Percentiles rank a stretch among this genome's conserved stretches.
These are phyloP conservation scores for Colletotrichum gloeosporioides DNA, from an alignment of 2,329 filamentous ascomycete genomes.

Conservation along the genomic window DNA sequence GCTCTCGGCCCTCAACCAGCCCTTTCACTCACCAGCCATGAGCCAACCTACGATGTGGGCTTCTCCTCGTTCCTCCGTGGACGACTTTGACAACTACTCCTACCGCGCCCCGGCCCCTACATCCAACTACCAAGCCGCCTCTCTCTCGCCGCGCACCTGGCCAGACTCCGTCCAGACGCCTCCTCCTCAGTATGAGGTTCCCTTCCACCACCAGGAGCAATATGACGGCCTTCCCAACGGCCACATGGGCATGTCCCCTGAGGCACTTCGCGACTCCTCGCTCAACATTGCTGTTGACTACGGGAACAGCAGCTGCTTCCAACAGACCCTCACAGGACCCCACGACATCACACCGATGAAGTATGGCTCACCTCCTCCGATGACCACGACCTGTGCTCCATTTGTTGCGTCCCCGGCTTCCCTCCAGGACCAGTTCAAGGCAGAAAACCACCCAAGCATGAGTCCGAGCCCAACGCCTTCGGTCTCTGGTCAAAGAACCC, in stretches of 20 bases:
- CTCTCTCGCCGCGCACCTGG: slow-evolving; percentile 40
- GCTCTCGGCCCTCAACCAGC: slow-evolving; percentile 1
- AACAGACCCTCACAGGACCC: background rate
- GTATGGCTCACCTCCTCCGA: background rate
- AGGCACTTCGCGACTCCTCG: background rate
- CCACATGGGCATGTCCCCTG: background rate
- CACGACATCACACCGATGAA: background rate
- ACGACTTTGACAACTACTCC: slow-evolving; percentile 42
- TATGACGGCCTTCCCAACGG: background rate
- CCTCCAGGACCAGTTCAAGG: background rate
- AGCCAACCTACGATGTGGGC: slow-evolving; percentile 29
- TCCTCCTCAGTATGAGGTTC: slow-evolving; percentile 4
- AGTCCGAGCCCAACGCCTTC: background rate
- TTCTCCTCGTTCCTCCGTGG: slow-evolving; percentile 39
- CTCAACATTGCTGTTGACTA: slow-evolving; percentile 7
- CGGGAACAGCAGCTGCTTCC: background rate
- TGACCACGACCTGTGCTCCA: background rate
- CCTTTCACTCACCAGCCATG: slow-evolving; percentile 4
- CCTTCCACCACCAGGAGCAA: slow-evolving; percentile 5
- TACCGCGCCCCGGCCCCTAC: slow-evolving; percentile 34
- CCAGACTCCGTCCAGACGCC: slow-evolving; percentile 16
- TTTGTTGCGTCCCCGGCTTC: background rate
- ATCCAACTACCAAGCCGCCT: slow-evolving; percentile 30
- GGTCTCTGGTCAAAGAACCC: background rate
- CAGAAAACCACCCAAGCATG: background rate